Base-by-base conservation (phyloP, 768 basidiomycete genomes). In the Boletus speciosus region DNA sequence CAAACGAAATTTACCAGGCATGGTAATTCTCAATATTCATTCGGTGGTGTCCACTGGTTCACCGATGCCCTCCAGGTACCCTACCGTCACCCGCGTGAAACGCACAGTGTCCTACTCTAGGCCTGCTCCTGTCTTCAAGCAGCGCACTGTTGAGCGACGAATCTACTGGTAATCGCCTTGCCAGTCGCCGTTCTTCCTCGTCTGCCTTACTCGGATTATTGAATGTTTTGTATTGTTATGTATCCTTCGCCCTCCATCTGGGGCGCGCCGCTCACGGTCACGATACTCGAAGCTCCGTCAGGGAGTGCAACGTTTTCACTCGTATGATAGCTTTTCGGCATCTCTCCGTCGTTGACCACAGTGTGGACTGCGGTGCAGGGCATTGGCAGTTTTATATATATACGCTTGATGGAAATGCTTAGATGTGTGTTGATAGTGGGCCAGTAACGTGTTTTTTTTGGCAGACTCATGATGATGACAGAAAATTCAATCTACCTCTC, bases 41-140 rank as follows among this genome's bases (percentile, higher is more conserved):
- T 55, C 4, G 4, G 16, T 49, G n/a, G 10, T 19, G 34, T 51
- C 31, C 37, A 36, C 27, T 35, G 12, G 21, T 55, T 62, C 38
- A 59, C 51, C 31, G 42, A 47, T 43, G 5, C 39, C n/a, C 12
- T 40, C 44, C 52, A 87, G 85, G 83, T 85, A 86, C 65, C 90
- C 89, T n/a, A 76, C 81, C 42, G 84, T 93, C 47, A 87, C 88
- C 54, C 86, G 87, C 58, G 82, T 93, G 52, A 81, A 78, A 63
- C 86, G 90, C 58, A 86, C 85, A 43, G 78, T 89, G 56, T 82
- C 81, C 57, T 83, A 83, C 73, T 63, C 75, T 46, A 79, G 77
- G 51, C 80, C 80, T 14, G 64, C 69, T 63, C 52, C 74, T 53
- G 76, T 65, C 29, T 0, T 66, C 49, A 75, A 78, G 65, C 73